Evolutionary conservation across 2,329 filamentous ascomycete genomes (phyloP).

Genomic region (Bipolaris gigantea): DNA sequence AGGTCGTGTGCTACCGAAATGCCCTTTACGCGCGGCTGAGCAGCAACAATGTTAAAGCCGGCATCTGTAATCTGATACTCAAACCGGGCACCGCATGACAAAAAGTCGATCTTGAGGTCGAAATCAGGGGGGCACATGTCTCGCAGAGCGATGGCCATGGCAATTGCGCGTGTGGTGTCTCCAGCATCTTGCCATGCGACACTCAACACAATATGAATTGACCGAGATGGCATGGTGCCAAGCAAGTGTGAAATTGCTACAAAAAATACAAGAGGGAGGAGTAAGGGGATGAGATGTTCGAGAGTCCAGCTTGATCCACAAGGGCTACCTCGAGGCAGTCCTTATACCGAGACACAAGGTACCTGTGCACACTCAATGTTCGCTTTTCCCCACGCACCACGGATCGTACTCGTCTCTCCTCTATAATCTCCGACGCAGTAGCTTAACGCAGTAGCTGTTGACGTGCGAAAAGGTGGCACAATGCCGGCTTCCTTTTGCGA

Average conservation of each 20-base stretch:
- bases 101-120: slow-evolving; percentile 34
- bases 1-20: slow-evolving; percentile 38
- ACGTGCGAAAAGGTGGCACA: background rate
- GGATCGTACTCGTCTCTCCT: slow-evolving; percentile 9
- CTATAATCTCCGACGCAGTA: slow-evolving; percentile 10
- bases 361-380: background rate
- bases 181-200: slow-evolving; percentile 41
- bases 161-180: slow-evolving; percentile 38
- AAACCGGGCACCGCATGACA: slow-evolving; percentile 36
- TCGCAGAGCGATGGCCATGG: slow-evolving; percentile 33
- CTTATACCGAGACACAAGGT: slow-evolving; percentile 1
- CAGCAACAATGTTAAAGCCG: slow-evolving; percentile 37
- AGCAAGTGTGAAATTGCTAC: background rate
- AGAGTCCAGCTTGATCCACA: background rate
- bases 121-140: slow-evolving; percentile 32
- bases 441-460: background rate
- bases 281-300: background rate
- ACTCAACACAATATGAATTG: slow-evolving; percentile 33
- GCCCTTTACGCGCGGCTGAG: slow-evolving; percentile 36
- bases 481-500: background rate
- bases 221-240: slow-evolving; percentile 18
- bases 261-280: background rate
- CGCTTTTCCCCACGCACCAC: background rate
- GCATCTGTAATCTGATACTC: slow-evolving; percentile 38
- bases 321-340: background rate